Base-by-base conservation (phyloP, 2,329 filamentous ascomycete genomes). In the Pyricularia sp. region DNA sequence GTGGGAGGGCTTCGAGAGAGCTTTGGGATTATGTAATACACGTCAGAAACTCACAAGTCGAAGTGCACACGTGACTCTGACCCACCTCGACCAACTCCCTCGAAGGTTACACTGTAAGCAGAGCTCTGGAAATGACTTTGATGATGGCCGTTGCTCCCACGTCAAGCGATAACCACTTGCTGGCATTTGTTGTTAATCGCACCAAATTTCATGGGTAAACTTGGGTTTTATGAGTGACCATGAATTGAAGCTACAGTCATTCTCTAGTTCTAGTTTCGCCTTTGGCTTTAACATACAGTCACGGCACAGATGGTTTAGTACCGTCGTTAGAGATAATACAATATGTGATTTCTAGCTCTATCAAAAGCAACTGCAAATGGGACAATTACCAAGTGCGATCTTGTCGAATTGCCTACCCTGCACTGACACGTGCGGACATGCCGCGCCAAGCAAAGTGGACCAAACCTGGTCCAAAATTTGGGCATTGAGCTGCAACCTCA, bases 1-100 rank as follows among this genome's bases (percentile, higher is more conserved):
- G 55, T 16, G 55, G 24, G 55, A 59, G 55, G 55, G 55, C 55
- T 59, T 59, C 13, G 55, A 22, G 55, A 59, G 28, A 28, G 9
- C 22, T 26, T 30, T 26, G 12, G 0, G 12, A 28, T 28, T 28
- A 26, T 59, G 24, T 28, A 59, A 59, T 19, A 28, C 24, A 59
- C n/a, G n/a, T 33, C 60, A 30, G 12, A n/a, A 70, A 66, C 70
- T 49, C 0, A 5, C 40, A 49, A 49, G 16, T n/a, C 40, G 16
- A 49, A 0, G 1, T 19, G 24, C 26, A 28, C 55, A 59, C 55
- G 55, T 59, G 55, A 59, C 28, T 4, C 4, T 16, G 26, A 30
- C 26, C 55, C 55, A 59, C 55, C 13, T 57, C 12, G 13, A 16
- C 22, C 10, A 57, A 55, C 30, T 31, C 30, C 30, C 30, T 5